Base-by-base conservation (phyloP, 768 basidiomycete genomes). In the Russula foetens region DNA sequence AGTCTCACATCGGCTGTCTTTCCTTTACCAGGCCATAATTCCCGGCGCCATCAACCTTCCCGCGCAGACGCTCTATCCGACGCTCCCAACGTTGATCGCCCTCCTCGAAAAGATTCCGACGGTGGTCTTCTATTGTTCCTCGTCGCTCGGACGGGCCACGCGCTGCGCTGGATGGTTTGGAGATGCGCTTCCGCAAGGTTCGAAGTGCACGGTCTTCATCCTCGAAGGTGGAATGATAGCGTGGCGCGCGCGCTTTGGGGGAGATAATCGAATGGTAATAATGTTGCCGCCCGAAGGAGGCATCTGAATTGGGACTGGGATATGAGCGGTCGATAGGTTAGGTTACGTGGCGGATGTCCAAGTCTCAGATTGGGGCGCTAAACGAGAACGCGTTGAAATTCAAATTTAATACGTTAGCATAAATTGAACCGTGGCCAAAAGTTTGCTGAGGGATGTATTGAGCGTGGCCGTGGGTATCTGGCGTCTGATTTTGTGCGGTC, bases 221-320 rank as follows among this genome's bases (percentile, higher is more conserved):
- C 63, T 70, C 21, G 59, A 65, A 31, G 69, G 68, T 6, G 69
- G 69, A 8, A 66, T 68, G 24, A 66, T 62, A 47, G 69, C 60
- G 19, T 71, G 71, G 69, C 50, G 65, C 8, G 67, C 23, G 39
- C 35, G 59, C 31, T 69, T 63, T 49, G 66, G 58, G n/a, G 63
- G 59, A 21, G 67, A 66, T 26, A 47, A 51, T 28, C 39, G 23
- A 17, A 52, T 67, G 44, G 48, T 63, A 14, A 45, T 69, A 24
- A 68, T 62, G 19, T 88, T 96, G 24, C 92, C 94, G 7, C 24
- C 8, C 5, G 59, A 54, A 23, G 59, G 35, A 12, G 46, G 24
- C 28, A 47, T 41, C 15, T 29, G 33, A 19, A 39, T 7, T 29
- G 47, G 35, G 4, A 48, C 19, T 15, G 39, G 39, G 29, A 54